Base-by-base conservation (phyloP, 257 asterid species). In the Fraxinus cuspidata region DNA sequence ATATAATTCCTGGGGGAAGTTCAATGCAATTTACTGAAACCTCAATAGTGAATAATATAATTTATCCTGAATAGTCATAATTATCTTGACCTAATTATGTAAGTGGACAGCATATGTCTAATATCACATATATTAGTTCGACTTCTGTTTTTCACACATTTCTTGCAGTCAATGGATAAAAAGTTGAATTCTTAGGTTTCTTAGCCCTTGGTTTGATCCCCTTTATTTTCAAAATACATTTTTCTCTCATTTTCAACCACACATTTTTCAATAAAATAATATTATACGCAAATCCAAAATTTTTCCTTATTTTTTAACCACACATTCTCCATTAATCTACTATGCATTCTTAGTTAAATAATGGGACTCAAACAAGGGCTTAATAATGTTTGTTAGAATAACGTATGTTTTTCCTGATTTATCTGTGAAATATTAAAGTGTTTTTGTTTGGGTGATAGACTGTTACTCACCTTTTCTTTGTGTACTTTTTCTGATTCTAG, bases 401-500 rank as follows among this genome's bases (percentile, higher is more conserved):
- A 1, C 65, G 19, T 3, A 23, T 12, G 2, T 23, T 23, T 23
- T 63, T 10, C 18, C 35, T 23, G 32, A 25, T 63, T 25, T 63
- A 11, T 63, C 25, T 9, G 10, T 40, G 70, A 73, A 65, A 74
- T 72, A 56, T 10, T 60, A 53, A 51, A 76, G 63, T 65, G 73
- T 38, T 75, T 4, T 29, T 80, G 74, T 78, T 32, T 80, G 47
- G 69, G 9, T n/a, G 56, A 37, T 75, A 73, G 69, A 63, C 13
- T 63, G 35, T 19, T 27, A 25, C 8, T 63, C 34, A 76, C 35
- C 15, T 18, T 44, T 72, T 81, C 74, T 69, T 86, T 44, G 29
- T 67, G 16, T 76, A 76, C 68, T 72, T 82, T 78, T 77, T 75
- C 73, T 75, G 72, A 82, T 77, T 83, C 60, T 77, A 93, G 99